Evolutionary conservation across 1,284 basidiomycete genomes (phyloP).

Genomic region (Neolentinus lepideus): DNA sequence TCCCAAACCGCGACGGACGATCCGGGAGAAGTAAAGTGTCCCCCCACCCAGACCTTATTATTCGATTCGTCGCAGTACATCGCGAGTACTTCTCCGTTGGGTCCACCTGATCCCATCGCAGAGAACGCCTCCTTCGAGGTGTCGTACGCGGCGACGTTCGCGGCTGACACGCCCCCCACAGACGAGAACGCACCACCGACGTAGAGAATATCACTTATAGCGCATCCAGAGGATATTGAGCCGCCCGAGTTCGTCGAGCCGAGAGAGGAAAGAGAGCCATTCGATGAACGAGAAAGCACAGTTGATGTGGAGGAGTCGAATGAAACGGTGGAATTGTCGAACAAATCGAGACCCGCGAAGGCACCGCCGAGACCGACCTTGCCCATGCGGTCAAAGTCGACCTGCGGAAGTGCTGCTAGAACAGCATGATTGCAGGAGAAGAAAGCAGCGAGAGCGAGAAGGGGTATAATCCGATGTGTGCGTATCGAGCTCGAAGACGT

Average conservation of each 20-base stretch:
- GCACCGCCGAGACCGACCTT: constrained; percentile 80
- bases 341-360: constrained; percentile 80
- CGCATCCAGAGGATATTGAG: constrained; percentile 57
- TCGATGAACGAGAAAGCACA: constrained; percentile 55
- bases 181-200: constrained; percentile 74
- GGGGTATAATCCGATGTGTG: neutral
- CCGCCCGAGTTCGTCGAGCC: constrained; percentile 70
- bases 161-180: constrained; percentile 46
- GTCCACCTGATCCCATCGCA: constrained; percentile 49
- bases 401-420: constrained; percentile 61
- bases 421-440: constrained; percentile 26
- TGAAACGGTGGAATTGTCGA: constrained; percentile 47
- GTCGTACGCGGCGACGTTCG: constrained; percentile 72
- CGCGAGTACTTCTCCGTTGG: constrained; percentile 68
- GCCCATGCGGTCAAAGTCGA: constrained; percentile 91
- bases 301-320: constrained; percentile 67
- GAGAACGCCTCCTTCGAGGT: constrained; percentile 51
- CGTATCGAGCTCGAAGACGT: neutral
- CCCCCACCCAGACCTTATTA: constrained; percentile 80
- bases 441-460: constrained; percentile 11
- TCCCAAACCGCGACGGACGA: constrained; percentile 81
- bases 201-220: constrained; percentile 58
- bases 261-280: constrained; percentile 57
- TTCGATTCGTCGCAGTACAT: constrained; percentile 78
- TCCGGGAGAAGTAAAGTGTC: constrained; percentile 67